Evolutionary conservation across 2,329 filamentous ascomycete genomes (phyloP).

Genomic region (Xylaria sp.): DNA sequence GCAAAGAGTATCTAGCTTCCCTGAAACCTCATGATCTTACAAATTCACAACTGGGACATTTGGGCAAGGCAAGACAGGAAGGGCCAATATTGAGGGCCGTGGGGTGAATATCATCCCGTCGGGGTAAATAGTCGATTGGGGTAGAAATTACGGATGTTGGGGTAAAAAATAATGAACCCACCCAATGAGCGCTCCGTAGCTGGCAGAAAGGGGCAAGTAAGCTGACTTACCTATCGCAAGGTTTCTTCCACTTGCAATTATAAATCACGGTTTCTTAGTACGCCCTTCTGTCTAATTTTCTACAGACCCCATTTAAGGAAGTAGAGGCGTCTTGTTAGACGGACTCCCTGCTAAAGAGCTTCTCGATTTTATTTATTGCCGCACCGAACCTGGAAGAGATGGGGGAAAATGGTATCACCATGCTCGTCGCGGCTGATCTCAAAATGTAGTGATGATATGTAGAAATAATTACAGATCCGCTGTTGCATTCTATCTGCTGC

Average conservation of each 20-base stretch:
- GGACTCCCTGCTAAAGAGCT: background rate
- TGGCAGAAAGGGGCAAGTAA: constrained; percentile 7
- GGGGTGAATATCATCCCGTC: constrained; percentile 6
- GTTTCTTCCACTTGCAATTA: background rate
- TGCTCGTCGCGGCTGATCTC: background rate
- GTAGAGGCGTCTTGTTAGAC: background rate
- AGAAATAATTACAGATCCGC: background rate
- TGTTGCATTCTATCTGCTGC: background rate
- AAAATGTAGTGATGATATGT: background rate
- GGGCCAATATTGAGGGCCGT: background rate
- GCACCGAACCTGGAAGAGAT: background rate
- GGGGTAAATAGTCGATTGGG: constrained; percentile 21
- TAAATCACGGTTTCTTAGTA: background rate
- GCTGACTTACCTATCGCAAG: background rate
- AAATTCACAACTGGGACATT: background rate
- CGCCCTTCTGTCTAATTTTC: background rate
- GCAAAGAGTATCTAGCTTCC: background rate
- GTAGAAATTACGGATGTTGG: constrained; percentile 24
- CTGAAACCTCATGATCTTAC: background rate
- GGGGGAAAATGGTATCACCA: background rate
- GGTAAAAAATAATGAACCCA: constrained; percentile 1
- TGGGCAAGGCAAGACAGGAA: background rate
- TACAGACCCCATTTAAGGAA: background rate
- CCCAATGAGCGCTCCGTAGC: background rate
- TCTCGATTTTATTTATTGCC: background rate